A percentile compares a stretch with the other conserved stretches of the same genome.
Evolutionary conservation across 2,329 filamentous ascomycete genomes (phyloP).

Genomic region (Periglandula ipomoeae): DNA sequence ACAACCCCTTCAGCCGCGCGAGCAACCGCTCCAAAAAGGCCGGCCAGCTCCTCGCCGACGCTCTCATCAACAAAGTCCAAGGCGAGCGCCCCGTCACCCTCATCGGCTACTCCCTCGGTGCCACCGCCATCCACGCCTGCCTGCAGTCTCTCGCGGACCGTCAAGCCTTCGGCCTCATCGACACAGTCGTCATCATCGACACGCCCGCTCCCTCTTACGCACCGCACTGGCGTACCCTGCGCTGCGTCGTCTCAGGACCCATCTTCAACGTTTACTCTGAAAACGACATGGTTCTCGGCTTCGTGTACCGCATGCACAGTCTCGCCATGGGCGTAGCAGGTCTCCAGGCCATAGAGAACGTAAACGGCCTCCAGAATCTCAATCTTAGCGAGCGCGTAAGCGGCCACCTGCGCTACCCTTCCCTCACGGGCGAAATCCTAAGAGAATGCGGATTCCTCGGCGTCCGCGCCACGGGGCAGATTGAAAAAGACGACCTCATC

Average conservation of each 20-base stretch:
- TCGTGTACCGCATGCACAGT: constrained; percentile 77
- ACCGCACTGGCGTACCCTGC: constrained; percentile 66
- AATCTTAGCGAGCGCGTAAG: constrained; percentile 43
- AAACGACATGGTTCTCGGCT: constrained; percentile 80
- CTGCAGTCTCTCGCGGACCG: constrained; percentile 67
- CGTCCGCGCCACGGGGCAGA: constrained; percentile 33
- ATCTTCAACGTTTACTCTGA: constrained; percentile 83
- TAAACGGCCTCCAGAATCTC: constrained; percentile 55
- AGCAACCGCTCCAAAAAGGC: constrained; percentile 72
- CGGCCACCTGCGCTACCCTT: constrained; percentile 44
- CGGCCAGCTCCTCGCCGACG: constrained; percentile 70
- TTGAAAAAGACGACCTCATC: constrained; percentile 44
- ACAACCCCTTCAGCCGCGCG: constrained; percentile 75
- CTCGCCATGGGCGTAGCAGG: constrained; percentile 79
- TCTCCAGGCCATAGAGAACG: constrained; percentile 60
- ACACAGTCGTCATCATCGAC: constrained; percentile 76
- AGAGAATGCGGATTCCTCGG: constrained; percentile 41
- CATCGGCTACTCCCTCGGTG: constrained; percentile 74
- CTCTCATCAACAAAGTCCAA: constrained; percentile 71
- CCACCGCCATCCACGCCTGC: constrained; percentile 74
- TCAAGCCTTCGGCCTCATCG: constrained; percentile 73
- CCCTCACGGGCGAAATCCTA: constrained; percentile 41
- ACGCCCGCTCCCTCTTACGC: constrained; percentile 65
- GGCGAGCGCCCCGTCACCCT: constrained; percentile 74
- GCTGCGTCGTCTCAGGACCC: constrained; percentile 69